A percentile compares a stretch with the other conserved stretches of the same genome.
Conservation (phyloP, 2,329 filamentous ascomycete genomes). For the Colletotrichum orchidophilum region DNA sequence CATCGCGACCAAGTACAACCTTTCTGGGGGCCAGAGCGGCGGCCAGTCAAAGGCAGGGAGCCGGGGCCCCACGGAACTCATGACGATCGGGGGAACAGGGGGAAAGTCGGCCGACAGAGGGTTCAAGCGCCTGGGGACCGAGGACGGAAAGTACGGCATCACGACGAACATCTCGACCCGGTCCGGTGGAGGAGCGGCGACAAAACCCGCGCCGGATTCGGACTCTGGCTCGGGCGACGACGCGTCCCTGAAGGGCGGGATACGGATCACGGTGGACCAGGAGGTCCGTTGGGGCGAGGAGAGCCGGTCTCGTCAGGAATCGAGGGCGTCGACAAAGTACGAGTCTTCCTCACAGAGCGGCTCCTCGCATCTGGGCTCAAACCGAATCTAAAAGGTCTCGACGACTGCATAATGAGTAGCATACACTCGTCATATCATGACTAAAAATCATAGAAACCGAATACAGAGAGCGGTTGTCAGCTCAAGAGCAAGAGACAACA, state of each 20-base stretch:
- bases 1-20: constrained; percentile 26
- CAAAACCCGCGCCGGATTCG: background rate
- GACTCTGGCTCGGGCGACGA: constrained; percentile 15
- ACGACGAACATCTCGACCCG: background rate
- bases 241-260: constrained; percentile 14
- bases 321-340: background rate
- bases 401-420: constrained; percentile 8
- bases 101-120: constrained; percentile 25
- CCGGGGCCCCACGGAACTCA: constrained; percentile 23
- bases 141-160: constrained; percentile 17
- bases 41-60: background rate
- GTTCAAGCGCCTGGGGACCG: constrained; percentile 18
- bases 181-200: background rate
- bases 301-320: background rate
- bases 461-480: background rate
- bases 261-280: constrained; percentile 20
- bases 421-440: constrained; percentile 1
- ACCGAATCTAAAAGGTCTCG: constrained; percentile 8
- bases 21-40: constrained; percentile 21
- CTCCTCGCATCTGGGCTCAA: background rate
- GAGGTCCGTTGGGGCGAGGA: constrained; percentile 23
- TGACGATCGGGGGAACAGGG: constrained; percentile 23
- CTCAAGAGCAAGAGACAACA: background rate
- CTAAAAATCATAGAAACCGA: background rate
- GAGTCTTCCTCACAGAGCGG: constrained; percentile 11